These are phyloP conservation scores for Poa pratensis DNA, from an alignment of 176 grass and related monocot genomes.

Conservation along the genomic window DNA sequence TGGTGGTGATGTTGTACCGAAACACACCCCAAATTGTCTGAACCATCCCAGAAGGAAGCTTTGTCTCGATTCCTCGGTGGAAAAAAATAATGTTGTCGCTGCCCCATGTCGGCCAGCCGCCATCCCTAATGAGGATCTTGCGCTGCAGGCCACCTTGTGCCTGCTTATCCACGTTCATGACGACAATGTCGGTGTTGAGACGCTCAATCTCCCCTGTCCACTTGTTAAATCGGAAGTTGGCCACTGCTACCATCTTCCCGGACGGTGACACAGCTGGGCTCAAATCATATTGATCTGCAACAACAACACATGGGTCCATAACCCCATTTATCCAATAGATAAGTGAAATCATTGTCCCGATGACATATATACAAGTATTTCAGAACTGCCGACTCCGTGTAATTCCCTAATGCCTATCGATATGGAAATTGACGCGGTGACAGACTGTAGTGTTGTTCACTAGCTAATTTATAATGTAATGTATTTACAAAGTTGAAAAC, in stretches of 20 bases:
- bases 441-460: too few species aligned
- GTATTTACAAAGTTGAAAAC: too few species aligned
- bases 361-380: too few species aligned
- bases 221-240: neutral
- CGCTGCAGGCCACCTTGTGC: neutral
- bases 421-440: too few species aligned
- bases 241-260: constrained; percentile 37
- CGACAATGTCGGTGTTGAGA: constrained; percentile 29
- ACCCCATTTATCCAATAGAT: too few species aligned
- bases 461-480: too few species aligned
- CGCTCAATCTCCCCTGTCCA: constrained; percentile 52
- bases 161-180: constrained; percentile 43
- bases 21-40: constrained; percentile 28
- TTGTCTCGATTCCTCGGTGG: neutral
- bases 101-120: constrained; percentile 55
- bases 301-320: too few species aligned
- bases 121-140: neutral
- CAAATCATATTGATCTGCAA: constrained; percentile 24
- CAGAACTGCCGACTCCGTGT: too few species aligned
- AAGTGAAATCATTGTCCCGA: too few species aligned
- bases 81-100: constrained; percentile 56
- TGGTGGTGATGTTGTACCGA: neutral
- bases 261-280: constrained; percentile 54
- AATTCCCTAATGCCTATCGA: too few species aligned
- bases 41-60: too few species aligned